Evolutionary conservation across 75 land plant species (phyloP).

Genomic region (Selaginella moellendorffii): DNA sequence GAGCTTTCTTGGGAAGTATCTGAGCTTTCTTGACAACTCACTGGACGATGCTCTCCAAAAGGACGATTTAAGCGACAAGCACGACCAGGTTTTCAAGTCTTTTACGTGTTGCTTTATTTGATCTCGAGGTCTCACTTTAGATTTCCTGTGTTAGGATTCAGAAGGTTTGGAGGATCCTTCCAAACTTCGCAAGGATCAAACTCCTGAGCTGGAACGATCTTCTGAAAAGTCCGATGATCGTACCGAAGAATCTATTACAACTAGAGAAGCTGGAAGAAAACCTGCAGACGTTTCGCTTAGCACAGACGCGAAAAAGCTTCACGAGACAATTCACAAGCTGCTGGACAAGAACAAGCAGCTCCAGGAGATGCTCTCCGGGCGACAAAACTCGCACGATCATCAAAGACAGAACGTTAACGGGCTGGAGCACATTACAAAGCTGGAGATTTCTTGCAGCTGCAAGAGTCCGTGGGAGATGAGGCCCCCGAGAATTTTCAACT

Average conservation of each 20-base stretch:
- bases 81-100: too few relatives aligned
- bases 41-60: neutral
- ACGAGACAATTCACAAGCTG: neutral
- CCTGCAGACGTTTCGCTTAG: neutral
- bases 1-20: neutral
- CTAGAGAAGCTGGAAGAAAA: neutral
- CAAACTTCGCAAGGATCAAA: too few relatives aligned
- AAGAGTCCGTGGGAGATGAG: neutral
- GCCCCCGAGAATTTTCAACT: neutral
- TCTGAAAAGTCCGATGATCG: too few relatives aligned
- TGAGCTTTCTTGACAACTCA: neutral
- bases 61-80: neutral
- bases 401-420: too few relatives aligned
- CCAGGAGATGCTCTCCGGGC: neutral
- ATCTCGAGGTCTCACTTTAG: neutral
- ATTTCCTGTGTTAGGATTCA: neutral
- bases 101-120: too few relatives aligned
- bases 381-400: neutral
- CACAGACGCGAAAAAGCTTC: neutral
- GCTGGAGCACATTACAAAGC: neutral
- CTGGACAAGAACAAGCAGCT: neutral
- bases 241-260: too few relatives aligned
- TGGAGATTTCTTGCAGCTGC: too few relatives aligned
- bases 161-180: neutral
- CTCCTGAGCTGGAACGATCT: too few relatives aligned